phyloP scores from a whole-genome alignment of 2,329 filamentous ascomycete species.

The Claviceps paspali region DNA sequence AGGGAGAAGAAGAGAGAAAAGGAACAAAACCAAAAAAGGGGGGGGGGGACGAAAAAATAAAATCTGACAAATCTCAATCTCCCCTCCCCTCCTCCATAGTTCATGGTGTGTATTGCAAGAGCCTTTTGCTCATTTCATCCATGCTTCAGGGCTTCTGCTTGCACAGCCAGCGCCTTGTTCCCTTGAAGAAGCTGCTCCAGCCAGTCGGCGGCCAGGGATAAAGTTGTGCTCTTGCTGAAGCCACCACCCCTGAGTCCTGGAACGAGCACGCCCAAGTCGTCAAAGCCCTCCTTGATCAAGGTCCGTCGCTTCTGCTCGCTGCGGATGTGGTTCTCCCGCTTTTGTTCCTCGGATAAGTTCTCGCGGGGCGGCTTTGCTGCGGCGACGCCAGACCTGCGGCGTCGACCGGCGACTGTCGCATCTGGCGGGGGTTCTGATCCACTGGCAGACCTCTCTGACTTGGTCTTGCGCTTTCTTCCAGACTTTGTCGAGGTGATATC shows the following conservation, averaged over 20 bases:
- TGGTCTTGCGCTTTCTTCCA: conserved; percentile 32
- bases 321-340: conserved; percentile 71
- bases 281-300: conserved; percentile 68
- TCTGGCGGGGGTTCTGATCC: conserved; percentile 19
- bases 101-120: too few species aligned
- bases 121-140: background rate
- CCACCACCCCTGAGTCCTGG: conserved; percentile 59
- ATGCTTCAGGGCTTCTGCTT: conserved; percentile 1
- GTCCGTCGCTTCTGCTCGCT: conserved; percentile 79
- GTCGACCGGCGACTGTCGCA: conserved; percentile 23
- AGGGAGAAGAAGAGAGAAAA: background rate
- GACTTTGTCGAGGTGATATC: conserved; percentile 21
- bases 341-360: conserved; percentile 70
- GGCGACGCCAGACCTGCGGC: conserved; percentile 32
- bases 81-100: too few species aligned
- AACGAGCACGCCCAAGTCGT: conserved; percentile 62
- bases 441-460: conserved; percentile 19
- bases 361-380: conserved; percentile 37
- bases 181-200: conserved; percentile 57
- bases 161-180: conserved; percentile 41
- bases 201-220: conserved; percentile 63
- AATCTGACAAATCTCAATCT: too few species aligned
- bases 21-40: too few species aligned
- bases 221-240: conserved; percentile 69
- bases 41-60: background rate